These are phyloP conservation scores for Tylopilus orsonianus DNA, from an alignment of 1,284 basidiomycete species.

Conservation along the genomic window DNA sequence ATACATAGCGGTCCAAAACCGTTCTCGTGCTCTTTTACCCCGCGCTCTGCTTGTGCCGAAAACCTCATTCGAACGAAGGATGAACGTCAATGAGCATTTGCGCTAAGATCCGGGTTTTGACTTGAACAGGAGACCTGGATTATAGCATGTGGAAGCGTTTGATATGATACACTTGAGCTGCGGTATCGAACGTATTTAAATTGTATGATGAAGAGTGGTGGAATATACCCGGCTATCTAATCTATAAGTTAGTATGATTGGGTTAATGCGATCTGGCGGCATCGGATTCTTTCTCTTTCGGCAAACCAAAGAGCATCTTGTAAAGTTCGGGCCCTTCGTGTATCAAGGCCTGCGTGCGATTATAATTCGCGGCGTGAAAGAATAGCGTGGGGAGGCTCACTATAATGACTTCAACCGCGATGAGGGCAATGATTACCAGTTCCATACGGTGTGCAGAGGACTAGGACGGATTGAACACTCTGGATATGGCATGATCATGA, in stretches of 20 bases:
- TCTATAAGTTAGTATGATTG: constrained; percentile 3
- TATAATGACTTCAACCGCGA: constrained; percentile 87
- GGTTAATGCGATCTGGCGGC: constrained; percentile 7
- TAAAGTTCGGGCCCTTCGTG: constrained; percentile 35
- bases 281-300: constrained; percentile 13
- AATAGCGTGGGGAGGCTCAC: constrained; percentile 45
- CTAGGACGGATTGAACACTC: constrained; percentile 38
- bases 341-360: constrained; percentile 40
- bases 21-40: constrained; percentile 24
- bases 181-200: constrained; percentile 7
- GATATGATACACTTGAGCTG: neutral
- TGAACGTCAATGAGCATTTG: neutral
- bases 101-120: neutral
- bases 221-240: constrained; percentile 4
- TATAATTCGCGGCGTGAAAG: constrained; percentile 38
- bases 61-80: constrained; percentile 16
- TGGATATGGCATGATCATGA: neutral
- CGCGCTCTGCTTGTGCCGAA: constrained; percentile 19
- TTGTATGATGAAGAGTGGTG: constrained; percentile 6
- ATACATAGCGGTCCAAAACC: constrained; percentile 25
- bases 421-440: constrained; percentile 85
- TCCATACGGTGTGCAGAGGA: constrained; percentile 88
- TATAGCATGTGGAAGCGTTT: neutral
- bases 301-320: constrained; percentile 26
- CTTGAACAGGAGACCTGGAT: neutral